phyloP scores from a whole-genome alignment of 2,329 filamentous ascomycete genomes.

The Sporothrix variecibatus region DNA sequence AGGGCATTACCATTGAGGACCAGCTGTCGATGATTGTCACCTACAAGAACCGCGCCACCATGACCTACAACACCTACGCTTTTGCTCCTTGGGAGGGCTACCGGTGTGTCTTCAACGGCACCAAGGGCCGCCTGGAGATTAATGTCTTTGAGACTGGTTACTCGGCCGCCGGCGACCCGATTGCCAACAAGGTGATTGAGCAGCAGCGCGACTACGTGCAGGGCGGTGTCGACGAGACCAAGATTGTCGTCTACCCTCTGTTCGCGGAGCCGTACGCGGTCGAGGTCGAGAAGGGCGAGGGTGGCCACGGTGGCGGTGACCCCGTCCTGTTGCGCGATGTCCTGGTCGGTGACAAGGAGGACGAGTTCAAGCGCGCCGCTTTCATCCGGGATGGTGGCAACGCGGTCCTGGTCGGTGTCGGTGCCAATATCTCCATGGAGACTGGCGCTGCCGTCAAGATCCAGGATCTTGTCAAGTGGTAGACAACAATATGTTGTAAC shows the following conservation, averaged over 20 bases:
- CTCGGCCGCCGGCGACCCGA: constrained; percentile 56
- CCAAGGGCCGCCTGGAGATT: constrained; percentile 58
- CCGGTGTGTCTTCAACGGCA: constrained; percentile 60
- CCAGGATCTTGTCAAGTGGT: constrained; percentile 47
- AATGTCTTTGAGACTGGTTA: constrained; percentile 65
- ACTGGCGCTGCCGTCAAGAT: constrained; percentile 59
- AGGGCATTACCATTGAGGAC: constrained; percentile 66
- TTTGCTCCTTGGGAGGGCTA: constrained; percentile 66
- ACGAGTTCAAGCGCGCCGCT: constrained; percentile 55
- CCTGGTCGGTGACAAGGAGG: constrained; percentile 50
- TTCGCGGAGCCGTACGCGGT: constrained; percentile 51
- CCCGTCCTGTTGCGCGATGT: constrained; percentile 58
- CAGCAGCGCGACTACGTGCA: constrained; percentile 48
- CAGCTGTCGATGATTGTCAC: constrained; percentile 62
- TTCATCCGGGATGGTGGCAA: constrained; percentile 61
- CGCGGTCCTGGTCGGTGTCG: constrained; percentile 62
- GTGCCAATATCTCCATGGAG: constrained; percentile 58
- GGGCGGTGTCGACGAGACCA: constrained; percentile 53
- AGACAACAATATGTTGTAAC: neutral
- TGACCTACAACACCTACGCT: constrained; percentile 61
- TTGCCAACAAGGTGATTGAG: constrained; percentile 37
- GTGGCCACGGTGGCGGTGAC: constrained; percentile 63
- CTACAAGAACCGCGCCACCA: constrained; percentile 57
- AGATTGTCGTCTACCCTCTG: constrained; percentile 47
- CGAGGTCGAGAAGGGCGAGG: constrained; percentile 52